Base-by-base conservation (phyloP, 495 filamentous ascomycete genomes). In the Aspergillus nanangensis region DNA sequence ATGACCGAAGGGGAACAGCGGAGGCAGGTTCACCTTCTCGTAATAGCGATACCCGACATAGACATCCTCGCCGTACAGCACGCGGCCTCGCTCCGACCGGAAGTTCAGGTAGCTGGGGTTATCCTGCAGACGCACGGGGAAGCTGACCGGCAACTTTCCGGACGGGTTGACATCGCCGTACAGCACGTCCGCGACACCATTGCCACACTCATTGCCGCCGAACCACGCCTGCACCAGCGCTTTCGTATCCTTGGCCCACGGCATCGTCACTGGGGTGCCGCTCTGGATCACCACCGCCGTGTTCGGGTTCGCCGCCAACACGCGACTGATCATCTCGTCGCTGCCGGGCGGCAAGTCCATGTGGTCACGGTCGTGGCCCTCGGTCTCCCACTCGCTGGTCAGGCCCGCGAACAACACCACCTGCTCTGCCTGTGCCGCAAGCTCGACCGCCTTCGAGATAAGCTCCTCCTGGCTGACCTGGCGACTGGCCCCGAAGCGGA, bases 11-110 rank as follows among this genome's bases (percentile, higher is more conserved):
- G 83, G 72, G 67, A 93, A 93, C 0, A 84, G 74, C 0, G 87
- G 82, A 1, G 69, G 63, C 24, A 85, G 69, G 10, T 77, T 67
- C n/a, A 76, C 61, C 36, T 81, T 79, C 59, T 95, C 88, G 67
- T 89, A 95, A 67, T 86, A 86, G 2, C 86, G 72, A 61, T 95
- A 94, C 2, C 88, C 88, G 43, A 95, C 82, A 60, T 85, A 92
- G 38, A 94, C 67, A 47, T 83, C 83, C 62, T 92, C 87, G 36
- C 85, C 84, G 56, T 91, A 91, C 5, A 88, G 68, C 8, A 90
- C 86, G 40, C 82, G 77, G 31, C 79, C 71, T 53, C 87, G 83
- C 63, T 93, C 88, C 41, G 86, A 86, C 5, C 86, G 84, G 67
- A 82, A 90, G 66, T 88, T 90, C 36, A 86, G 63, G 60, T 81